Conservation (phyloP, 108 stramenopile species). For the Conticribra guillardii region DNA sequence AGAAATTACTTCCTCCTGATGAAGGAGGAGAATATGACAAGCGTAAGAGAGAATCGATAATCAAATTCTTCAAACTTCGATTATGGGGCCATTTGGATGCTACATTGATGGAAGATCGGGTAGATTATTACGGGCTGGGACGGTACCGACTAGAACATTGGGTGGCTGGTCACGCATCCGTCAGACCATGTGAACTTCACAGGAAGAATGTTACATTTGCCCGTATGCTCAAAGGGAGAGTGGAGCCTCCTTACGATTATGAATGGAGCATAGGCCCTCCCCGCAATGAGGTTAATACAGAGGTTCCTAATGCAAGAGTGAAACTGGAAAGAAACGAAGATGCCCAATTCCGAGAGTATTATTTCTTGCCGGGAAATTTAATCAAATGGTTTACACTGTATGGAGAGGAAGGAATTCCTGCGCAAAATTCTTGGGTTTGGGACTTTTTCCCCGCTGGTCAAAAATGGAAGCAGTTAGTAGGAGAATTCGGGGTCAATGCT, state of each 20-base stretch:
- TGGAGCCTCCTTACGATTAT: slow-evolving; percentile 25
- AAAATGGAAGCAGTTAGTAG: slow-evolving; percentile 44
- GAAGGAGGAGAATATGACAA: slow-evolving; percentile 47
- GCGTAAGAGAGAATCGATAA: slow-evolving; percentile 30
- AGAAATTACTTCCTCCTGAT: slow-evolving; percentile 44
- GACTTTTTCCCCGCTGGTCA: slow-evolving; percentile 50
- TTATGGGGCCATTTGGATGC: slow-evolving; percentile 39
- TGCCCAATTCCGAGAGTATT: slow-evolving; percentile 54
- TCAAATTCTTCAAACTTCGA: slow-evolving; percentile 43
- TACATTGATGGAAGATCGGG: slow-evolving; percentile 44
- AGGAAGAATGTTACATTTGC: slow-evolving; percentile 40
- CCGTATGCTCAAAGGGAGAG: slow-evolving; percentile 25
- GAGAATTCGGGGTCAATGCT: slow-evolving; percentile 34
- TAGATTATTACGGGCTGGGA: slow-evolving; percentile 53
- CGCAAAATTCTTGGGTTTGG: slow-evolving; percentile 54
- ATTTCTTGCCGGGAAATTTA: slow-evolving; percentile 48
- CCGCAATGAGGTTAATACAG: slow-evolving; percentile 29
- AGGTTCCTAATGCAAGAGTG: slow-evolving; percentile 10
- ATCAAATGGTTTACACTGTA: slow-evolving; percentile 56
- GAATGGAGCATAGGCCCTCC: slow-evolving; percentile 52
- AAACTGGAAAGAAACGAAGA: slow-evolving; percentile 25
- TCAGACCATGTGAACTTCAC: slow-evolving; percentile 55
- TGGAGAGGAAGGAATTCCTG: slow-evolving; percentile 44
- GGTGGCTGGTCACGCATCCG: slow-evolving; percentile 59
- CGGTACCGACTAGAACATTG: slow-evolving; percentile 59